Percentiles rank a stretch among this genome's conserved stretches.
Evolutionary conservation across 345 rosid species (phyloP).

Genomic region (Nephelium lappaceum): DNA sequence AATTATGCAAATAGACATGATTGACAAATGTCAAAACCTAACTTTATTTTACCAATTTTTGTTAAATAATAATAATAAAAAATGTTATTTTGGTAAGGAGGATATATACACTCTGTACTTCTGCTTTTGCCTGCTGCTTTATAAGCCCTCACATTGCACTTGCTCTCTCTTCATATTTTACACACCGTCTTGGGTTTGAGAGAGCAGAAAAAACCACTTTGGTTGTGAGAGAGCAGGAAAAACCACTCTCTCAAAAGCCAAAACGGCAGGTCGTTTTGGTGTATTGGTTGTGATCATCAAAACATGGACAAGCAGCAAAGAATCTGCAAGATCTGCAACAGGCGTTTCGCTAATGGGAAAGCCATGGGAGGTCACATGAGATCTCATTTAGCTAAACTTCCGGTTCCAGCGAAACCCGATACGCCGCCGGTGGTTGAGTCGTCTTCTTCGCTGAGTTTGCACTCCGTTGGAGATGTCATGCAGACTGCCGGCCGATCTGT

Average conservation of each 20-base stretch:
- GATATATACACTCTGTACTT: background rate
- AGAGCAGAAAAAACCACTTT: background rate
- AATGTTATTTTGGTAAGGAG: constrained; percentile 14
- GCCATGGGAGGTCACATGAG: constrained; percentile 82
- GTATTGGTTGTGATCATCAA: background rate
- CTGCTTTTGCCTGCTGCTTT: constrained; percentile 20
- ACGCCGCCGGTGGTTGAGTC: background rate
- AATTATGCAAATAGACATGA: background rate
- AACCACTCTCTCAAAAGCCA: no score
- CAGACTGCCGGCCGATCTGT: constrained; percentile 24
- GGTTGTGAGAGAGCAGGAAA: background rate
- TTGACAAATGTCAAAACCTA: background rate
- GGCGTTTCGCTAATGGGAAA: constrained; percentile 56
- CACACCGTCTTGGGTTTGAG: background rate
- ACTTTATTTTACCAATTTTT: no score
- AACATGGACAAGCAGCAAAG: constrained; percentile 31
- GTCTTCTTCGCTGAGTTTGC: constrained; percentile 25
- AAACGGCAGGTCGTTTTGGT: background rate
- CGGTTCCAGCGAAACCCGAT: constrained; percentile 37
- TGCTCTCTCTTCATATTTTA: constrained; percentile 9
- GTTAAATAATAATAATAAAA: no score
- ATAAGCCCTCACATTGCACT: constrained; percentile 17
- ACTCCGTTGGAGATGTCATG: background rate
- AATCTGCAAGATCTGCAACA: constrained; percentile 59
- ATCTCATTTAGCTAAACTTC: constrained; percentile 56